These are phyloP conservation scores for Pichia sp. DNA, from an alignment of 1,139 yeast species.

Conservation along the genomic window DNA sequence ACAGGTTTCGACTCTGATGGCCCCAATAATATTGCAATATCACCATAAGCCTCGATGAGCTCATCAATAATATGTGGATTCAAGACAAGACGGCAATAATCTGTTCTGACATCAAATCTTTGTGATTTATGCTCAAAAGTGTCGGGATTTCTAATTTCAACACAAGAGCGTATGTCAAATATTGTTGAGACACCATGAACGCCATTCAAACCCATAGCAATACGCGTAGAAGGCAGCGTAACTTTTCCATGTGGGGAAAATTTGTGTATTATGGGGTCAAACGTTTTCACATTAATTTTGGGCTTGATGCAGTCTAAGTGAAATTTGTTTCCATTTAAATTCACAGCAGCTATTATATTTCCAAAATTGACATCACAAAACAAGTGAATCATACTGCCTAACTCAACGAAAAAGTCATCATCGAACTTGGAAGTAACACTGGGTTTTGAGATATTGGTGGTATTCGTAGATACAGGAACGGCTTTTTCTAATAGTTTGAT, in stretches of 20 bases:
- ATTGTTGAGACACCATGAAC: constrained; percentile 29
- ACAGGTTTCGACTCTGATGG: background rate
- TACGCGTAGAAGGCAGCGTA: constrained; percentile 39
- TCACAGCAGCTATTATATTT: background rate
- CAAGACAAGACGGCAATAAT: constrained; percentile 52
- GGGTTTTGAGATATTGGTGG: no score
- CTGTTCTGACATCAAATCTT: constrained; percentile 55
- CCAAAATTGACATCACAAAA: constrained; percentile 5
- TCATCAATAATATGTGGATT: constrained; percentile 43
- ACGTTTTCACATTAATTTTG: constrained; percentile 18
- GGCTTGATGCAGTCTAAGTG: constrained; percentile 17
- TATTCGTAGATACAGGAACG: background rate
- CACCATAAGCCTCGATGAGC: constrained; percentile 21
- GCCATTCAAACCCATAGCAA: constrained; percentile 27
- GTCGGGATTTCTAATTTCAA: constrained; percentile 38
- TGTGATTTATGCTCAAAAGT: constrained; percentile 32
- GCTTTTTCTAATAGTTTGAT: background rate
- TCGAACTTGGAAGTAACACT: no score
- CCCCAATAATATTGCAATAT: constrained; percentile 3
- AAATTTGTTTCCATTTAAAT: constrained; percentile 14
- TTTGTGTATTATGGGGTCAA: constrained; percentile 17
- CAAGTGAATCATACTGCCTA: constrained; percentile 5
- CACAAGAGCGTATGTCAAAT: constrained; percentile 39
- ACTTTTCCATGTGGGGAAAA: constrained; percentile 39
- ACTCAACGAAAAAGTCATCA: background rate